Evolutionary conservation across 805 yeast species (phyloP).

Genomic region (Wickerhamiella kurtzmanii): DNA sequence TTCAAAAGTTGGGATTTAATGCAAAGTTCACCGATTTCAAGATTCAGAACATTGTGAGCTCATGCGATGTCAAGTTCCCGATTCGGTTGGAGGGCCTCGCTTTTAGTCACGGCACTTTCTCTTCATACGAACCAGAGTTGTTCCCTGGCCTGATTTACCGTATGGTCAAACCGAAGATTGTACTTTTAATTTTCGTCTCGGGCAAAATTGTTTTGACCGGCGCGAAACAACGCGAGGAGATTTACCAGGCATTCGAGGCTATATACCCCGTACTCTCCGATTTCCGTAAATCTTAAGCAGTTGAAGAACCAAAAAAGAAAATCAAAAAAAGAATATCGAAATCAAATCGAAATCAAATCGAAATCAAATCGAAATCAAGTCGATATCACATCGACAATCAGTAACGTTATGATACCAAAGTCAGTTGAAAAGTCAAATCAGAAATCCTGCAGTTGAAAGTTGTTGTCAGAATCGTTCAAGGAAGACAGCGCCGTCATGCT

Average conservation of each 20-base stretch:
- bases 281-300: conserved; percentile 64
- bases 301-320: not conserved
- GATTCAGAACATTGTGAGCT: conserved; percentile 95
- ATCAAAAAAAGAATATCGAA: not conserved
- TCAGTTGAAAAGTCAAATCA: too few relatives aligned
- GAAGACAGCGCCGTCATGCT: too few relatives aligned
- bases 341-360: not conserved
- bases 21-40: conserved; percentile 97
- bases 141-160: conserved; percentile 97
- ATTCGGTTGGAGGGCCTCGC: conserved; percentile 95
- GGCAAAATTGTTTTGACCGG: conserved; percentile 97
- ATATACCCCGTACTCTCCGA: conserved; percentile 97
- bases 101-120: conserved; percentile 96
- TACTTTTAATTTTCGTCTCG: conserved; percentile 83
- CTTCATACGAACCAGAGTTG: conserved; percentile 94
- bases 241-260: conserved; percentile 95
- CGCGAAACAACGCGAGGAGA: conserved; percentile 97
- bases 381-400: too few relatives aligned
- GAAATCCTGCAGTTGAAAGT: too few relatives aligned
- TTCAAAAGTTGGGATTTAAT: conserved; percentile 92
- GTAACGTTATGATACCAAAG: too few relatives aligned
- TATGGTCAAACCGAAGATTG: conserved; percentile 98
- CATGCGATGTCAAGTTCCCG: conserved; percentile 97
- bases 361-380: too few relatives aligned
- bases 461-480: too few relatives aligned